Evolutionary conservation across 495 filamentous ascomycete genomes (phyloP).

Genomic region (Clavariopsis aquatica): DNA sequence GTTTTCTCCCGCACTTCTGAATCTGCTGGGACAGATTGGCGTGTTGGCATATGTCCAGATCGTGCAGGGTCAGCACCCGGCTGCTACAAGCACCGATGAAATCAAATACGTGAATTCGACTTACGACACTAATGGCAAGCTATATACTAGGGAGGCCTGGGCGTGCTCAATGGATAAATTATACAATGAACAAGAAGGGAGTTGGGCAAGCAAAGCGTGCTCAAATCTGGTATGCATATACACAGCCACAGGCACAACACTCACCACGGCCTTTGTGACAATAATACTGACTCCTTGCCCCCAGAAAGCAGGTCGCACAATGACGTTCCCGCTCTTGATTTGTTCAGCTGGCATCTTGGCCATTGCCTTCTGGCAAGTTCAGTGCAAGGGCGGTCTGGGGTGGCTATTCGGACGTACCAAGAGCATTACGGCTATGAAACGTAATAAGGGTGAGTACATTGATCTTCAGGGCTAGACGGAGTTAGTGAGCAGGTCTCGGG

Average conservation of each 20-base stretch:
- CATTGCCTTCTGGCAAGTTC: constrained; percentile 5
- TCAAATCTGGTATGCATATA: constrained; percentile 8
- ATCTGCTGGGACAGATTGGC: constrained; percentile 6
- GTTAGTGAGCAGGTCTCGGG: background rate
- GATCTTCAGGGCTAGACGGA: background rate
- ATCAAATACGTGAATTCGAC: background rate
- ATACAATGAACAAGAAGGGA: background rate
- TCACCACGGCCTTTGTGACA: background rate
- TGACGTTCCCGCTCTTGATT: background rate
- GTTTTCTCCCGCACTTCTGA: background rate
- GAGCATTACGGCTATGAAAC: background rate
- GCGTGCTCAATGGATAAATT: constrained; percentile 12
- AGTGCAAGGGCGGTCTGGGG: background rate
- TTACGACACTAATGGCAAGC: constrained; percentile 4
- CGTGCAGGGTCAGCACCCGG: constrained; percentile 1
- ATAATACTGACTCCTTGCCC: background rate
- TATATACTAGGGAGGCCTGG: constrained; percentile 6
- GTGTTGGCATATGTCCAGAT: background rate
- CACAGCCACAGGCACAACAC: too few relatives aligned
- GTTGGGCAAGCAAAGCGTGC: constrained; percentile 6
- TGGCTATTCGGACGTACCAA: background rate
- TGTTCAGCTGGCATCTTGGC: background rate
- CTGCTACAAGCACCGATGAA: background rate
- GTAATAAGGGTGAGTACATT: background rate
- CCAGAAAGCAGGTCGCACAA: background rate